Conservation (phyloP, 768 basidiomycete genomes). For the Panaeolus cyanescens region DNA sequence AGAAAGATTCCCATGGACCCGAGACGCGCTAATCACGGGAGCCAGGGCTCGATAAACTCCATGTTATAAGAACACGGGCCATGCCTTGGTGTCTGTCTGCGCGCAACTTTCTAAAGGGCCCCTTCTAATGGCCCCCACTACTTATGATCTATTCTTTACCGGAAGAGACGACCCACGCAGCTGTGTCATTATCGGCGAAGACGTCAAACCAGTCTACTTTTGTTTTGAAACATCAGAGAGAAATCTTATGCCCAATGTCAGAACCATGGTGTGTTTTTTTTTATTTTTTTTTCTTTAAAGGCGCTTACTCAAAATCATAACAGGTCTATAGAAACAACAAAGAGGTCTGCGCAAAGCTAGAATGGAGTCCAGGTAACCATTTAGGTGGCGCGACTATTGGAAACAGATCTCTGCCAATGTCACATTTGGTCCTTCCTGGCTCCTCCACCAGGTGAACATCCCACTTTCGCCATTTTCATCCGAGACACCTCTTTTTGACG, state of each 20-base stretch:
- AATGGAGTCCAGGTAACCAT: constrained; percentile 56
- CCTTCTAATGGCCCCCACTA: constrained; percentile 40
- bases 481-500: constrained; percentile 8
- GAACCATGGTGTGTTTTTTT: constrained; percentile 47
- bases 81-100: constrained; percentile 29
- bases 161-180: constrained; percentile 68
- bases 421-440: constrained; percentile 58
- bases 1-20: constrained; percentile 41
- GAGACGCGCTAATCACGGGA: constrained; percentile 54
- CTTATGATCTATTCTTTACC: constrained; percentile 68
- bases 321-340: constrained; percentile 49
- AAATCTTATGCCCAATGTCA: constrained; percentile 40
- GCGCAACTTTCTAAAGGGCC: constrained; percentile 32
- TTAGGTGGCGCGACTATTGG: constrained; percentile 59
- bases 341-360: constrained; percentile 49
- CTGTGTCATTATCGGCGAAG: constrained; percentile 69
- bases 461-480: constrained; percentile 4
- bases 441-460: constrained; percentile 47
- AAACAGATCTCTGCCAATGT: constrained; percentile 58
- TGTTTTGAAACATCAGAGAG: constrained; percentile 64
- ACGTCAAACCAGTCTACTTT: constrained; percentile 58
- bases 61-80: constrained; percentile 44
- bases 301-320: constrained; percentile 11
- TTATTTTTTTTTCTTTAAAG: constrained; percentile 12
- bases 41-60: constrained; percentile 41